Percentiles rank a stretch among this genome's conserved stretches.
Evolutionary conservation across 202 grass and related monocot genomes (phyloP).

Genomic region (Saccharum hybrid): DNA sequence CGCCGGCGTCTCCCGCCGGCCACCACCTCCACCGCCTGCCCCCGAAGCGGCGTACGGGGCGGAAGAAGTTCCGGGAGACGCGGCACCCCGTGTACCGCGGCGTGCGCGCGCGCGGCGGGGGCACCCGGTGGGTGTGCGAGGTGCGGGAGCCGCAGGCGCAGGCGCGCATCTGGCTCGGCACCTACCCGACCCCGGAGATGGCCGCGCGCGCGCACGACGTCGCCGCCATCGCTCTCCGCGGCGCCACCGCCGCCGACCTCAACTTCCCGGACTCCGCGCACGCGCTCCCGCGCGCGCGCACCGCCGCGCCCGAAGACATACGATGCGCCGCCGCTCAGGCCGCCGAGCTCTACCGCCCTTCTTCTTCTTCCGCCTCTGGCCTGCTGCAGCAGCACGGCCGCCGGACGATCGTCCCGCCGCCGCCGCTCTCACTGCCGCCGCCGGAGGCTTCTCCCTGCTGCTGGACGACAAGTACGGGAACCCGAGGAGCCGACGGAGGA

Average conservation of each 20-base stretch:
- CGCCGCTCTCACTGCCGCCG: not conserved
- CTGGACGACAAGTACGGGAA: no score
- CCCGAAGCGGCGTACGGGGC: constrained; percentile 49
- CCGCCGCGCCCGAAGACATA: constrained; percentile 32
- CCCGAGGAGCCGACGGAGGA: not conserved
- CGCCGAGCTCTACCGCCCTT: constrained; percentile 33
- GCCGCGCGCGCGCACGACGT: constrained; percentile 63
- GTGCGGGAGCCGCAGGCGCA: constrained; percentile 52
- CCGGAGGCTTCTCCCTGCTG: not conserved
- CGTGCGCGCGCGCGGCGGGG: constrained; percentile 37
- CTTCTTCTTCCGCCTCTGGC: no score
- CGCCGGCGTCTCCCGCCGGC: not conserved
- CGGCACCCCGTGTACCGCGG: constrained; percentile 63
- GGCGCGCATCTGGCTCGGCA: constrained; percentile 66
- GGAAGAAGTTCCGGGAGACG: constrained; percentile 68
- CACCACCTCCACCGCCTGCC: not conserved
- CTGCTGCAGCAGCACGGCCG: not conserved
- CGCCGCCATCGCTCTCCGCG: constrained; percentile 52
- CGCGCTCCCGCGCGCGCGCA: not conserved
- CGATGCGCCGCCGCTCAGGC: constrained; percentile 11
- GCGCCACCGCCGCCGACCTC: constrained; percentile 9
- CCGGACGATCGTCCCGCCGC: not conserved
- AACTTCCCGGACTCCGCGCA: constrained; percentile 51
- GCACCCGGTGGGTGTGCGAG: constrained; percentile 62
- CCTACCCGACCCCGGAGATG: constrained; percentile 58